These are phyloP conservation scores for Filosporella fistucella DNA, from an alignment of 495 filamentous ascomycete species.

Conservation along the genomic window DNA sequence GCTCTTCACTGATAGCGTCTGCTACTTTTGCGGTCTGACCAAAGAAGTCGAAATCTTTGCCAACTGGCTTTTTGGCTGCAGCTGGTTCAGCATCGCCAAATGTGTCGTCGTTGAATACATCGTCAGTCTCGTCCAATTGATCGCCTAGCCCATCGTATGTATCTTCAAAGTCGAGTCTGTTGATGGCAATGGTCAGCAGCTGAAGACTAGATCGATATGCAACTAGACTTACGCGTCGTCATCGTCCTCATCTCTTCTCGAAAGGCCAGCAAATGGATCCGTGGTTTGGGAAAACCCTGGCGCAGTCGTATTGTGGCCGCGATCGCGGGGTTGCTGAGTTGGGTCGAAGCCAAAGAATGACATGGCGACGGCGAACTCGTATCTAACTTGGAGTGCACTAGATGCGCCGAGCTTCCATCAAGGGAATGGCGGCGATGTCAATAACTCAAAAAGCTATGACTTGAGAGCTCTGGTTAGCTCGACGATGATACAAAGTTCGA, in stretches of 20 bases:
- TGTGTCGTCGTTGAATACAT: conserved; percentile 98
- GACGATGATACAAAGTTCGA: too few species aligned
- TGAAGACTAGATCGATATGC: too few species aligned
- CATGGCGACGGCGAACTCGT: too few species aligned
- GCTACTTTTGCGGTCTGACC: conserved; percentile 84
- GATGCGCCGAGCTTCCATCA: too few species aligned
- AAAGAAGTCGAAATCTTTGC: conserved; percentile 97
- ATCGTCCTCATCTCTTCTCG: conserved; percentile 58
- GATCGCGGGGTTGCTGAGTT: conserved; percentile 53
- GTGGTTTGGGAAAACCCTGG: conserved; percentile 78
- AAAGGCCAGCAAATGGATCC: conserved; percentile 86
- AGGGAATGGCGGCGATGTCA: too few species aligned
- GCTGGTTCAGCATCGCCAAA: conserved; percentile 59
- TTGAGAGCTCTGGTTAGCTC: too few species aligned
- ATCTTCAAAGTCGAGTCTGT: conserved; percentile 82
- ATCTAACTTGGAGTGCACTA: too few species aligned
- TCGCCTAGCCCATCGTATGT: conserved; percentile 96
- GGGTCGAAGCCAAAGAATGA: conserved; percentile 87
- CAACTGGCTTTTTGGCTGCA: conserved; percentile 41
- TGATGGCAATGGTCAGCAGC: conserved; percentile 32
- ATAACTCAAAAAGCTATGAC: too few species aligned
- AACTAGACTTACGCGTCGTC: conserved; percentile 74
- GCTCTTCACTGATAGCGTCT: conserved; percentile 82
- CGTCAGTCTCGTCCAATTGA: conserved; percentile 85
- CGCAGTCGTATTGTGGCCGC: conserved; percentile 49